Evolutionary conservation across 106 monocot genomes (phyloP).

Genomic region (Dactylorhiza incarnata): DNA sequence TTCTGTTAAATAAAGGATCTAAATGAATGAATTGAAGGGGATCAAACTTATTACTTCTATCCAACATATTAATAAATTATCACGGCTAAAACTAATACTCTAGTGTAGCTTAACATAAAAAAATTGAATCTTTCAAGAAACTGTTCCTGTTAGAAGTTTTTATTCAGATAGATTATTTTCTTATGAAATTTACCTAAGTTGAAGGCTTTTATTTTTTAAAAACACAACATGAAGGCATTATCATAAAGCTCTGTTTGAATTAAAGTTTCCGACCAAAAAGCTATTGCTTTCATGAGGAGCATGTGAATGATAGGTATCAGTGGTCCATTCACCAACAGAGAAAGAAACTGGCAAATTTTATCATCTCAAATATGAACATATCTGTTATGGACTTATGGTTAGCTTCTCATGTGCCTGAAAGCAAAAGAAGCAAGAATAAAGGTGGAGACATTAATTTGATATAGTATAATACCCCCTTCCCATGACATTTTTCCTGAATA

Average conservation of each 20-base stretch:
- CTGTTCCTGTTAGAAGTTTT: too few relatives aligned
- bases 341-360: background rate
- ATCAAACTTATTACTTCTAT: too few relatives aligned
- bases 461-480: background rate
- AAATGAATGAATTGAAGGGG: too few relatives aligned
- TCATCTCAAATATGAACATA: background rate
- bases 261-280: constrained; percentile 6
- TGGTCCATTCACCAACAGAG: background rate
- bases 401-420: background rate
- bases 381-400: background rate
- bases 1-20: too few relatives aligned
- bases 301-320: background rate
- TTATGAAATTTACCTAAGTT: too few relatives aligned
- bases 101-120: too few relatives aligned
- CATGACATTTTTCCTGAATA: constrained; percentile 3
- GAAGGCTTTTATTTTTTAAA: background rate
- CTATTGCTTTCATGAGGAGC: constrained; percentile 2
- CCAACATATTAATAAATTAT: too few relatives aligned
- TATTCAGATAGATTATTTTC: too few relatives aligned
- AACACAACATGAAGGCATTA: background rate
- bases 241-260: background rate
- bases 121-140: too few relatives aligned
- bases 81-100: too few relatives aligned
- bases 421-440: background rate
- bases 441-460: background rate